Percentiles rank a stretch among this genome's conserved stretches.
Evolutionary conservation across 2,329 filamentous ascomycete genomes (phyloP).

Genomic region (Epichloe bromicola): DNA sequence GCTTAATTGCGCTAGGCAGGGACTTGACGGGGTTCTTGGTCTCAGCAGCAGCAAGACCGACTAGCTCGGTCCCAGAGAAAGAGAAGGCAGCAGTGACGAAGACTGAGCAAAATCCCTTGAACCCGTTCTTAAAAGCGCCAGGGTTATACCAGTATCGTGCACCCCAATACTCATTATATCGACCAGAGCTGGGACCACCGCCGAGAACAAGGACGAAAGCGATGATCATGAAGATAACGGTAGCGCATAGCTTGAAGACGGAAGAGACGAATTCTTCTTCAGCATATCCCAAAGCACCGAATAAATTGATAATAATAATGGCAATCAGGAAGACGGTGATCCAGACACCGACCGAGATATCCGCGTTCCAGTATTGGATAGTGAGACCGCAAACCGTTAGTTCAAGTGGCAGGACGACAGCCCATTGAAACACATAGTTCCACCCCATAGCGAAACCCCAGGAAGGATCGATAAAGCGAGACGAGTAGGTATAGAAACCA

Average conservation of each 20-base stretch:
- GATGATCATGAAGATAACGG: slow-evolving; percentile 46
- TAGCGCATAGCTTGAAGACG: slow-evolving; percentile 39
- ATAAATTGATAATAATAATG: slow-evolving; percentile 35
- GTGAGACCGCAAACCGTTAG: slow-evolving; percentile 37
- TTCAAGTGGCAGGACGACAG: slow-evolving; percentile 33
- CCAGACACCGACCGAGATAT: slow-evolving; percentile 33
- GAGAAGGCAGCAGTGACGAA: slow-evolving; percentile 64
- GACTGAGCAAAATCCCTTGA: slow-evolving; percentile 59
- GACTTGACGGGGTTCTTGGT: slow-evolving; percentile 56
- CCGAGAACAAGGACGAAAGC: slow-evolving; percentile 46
- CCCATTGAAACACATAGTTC: slow-evolving; percentile 37
- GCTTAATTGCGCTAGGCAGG: slow-evolving; percentile 72
- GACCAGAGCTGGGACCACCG: slow-evolving; percentile 39
- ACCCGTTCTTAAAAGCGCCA: slow-evolving; percentile 55
- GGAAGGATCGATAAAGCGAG: slow-evolving; percentile 45
- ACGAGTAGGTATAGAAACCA: slow-evolving; percentile 45
- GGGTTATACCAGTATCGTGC: slow-evolving; percentile 36
- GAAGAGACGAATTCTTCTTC: slow-evolving; percentile 42
- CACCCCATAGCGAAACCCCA: slow-evolving; percentile 42
- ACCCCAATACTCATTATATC: slow-evolving; percentile 34
- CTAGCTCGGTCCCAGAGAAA: slow-evolving; percentile 60
- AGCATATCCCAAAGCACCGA: slow-evolving; percentile 35
- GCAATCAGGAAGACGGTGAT: slow-evolving; percentile 36
- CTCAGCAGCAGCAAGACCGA: slow-evolving; percentile 32
- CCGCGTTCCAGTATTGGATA: slow-evolving; percentile 34